Percentiles rank a stretch among this genome's conserved stretches.
phyloP scores from a whole-genome alignment of 306 rosid genomes.

The Spatholobus suberectus region DNA sequence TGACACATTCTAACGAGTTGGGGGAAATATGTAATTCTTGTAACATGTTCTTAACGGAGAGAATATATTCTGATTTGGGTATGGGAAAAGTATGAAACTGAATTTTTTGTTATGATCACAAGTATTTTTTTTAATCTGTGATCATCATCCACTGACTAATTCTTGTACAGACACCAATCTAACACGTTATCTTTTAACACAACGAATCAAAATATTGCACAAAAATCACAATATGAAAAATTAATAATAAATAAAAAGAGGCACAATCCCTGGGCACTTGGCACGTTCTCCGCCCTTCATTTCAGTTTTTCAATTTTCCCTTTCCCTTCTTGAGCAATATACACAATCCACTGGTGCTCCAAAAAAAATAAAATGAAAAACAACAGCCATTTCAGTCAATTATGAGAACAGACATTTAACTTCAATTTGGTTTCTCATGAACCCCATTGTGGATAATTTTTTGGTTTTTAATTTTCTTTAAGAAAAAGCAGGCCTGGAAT shows the following conservation, averaged over 20 bases:
- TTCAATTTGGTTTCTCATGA: neutral
- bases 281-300: neutral
- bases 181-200: neutral
- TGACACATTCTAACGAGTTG: neutral
- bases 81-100: neutral
- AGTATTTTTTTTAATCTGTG: neutral
- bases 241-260: neutral
- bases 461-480: neutral
- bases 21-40: neutral
- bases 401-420: neutral
- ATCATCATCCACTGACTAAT: neutral
- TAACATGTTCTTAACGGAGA: neutral
- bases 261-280: neutral
- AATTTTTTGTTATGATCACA: neutral
- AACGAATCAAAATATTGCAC: neutral
- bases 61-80: neutral
- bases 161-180: neutral
- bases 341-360: neutral
- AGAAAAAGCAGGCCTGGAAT: constrained; percentile 38
- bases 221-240: neutral
- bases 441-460: neutral
- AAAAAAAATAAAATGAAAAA: neutral
- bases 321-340: neutral
- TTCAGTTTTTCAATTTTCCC: neutral
- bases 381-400: neutral